Conservation (phyloP, 2,329 filamentous ascomycete genomes). For the Lecanicillium sp. region DNA sequence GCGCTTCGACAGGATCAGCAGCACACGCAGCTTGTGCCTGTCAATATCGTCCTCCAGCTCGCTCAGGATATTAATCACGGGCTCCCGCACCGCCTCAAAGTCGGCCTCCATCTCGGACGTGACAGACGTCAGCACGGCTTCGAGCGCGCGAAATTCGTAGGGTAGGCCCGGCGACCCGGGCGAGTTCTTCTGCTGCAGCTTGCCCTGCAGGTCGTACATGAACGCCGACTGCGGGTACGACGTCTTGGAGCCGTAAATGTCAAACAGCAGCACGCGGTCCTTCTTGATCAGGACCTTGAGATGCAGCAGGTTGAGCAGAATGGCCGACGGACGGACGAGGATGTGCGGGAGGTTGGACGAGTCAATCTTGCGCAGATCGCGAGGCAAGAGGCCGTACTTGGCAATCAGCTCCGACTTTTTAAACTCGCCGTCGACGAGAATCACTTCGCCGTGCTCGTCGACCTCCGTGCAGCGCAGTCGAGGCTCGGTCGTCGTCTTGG, state of each 20-base stretch:
- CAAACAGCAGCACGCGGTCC: constrained; percentile 89
- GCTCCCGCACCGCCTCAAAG: constrained; percentile 87
- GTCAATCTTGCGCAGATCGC: constrained; percentile 95
- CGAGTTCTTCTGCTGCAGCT: constrained; percentile 71
- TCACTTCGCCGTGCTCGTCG: constrained; percentile 85
- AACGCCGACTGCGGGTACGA: constrained; percentile 95
- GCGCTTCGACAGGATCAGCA: constrained; percentile 91
- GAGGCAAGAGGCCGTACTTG: constrained; percentile 89
- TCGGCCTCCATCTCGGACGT: constrained; percentile 88
- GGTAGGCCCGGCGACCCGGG: constrained; percentile 60
- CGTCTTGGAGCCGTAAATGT: constrained; percentile 89
- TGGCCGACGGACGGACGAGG: constrained; percentile 83
- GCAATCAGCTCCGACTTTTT: constrained; percentile 96
- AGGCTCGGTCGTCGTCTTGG: constrained; percentile 75
- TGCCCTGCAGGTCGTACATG: constrained; percentile 94
- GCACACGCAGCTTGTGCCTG: constrained; percentile 79
- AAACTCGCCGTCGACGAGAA: constrained; percentile 89
- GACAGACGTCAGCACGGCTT: constrained; percentile 90
- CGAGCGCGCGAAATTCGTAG: constrained; percentile 92
- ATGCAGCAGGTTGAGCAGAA: constrained; percentile 93
- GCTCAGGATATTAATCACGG: constrained; percentile 78
- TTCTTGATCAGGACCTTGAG: constrained; percentile 92
- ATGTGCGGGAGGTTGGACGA: constrained; percentile 94
- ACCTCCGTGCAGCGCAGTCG: constrained; percentile 91
- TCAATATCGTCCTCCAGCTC: constrained; percentile 97